Conservation (phyloP, 2,329 filamentous ascomycete genomes). For the Colletotrichum endophyticum region DNA sequence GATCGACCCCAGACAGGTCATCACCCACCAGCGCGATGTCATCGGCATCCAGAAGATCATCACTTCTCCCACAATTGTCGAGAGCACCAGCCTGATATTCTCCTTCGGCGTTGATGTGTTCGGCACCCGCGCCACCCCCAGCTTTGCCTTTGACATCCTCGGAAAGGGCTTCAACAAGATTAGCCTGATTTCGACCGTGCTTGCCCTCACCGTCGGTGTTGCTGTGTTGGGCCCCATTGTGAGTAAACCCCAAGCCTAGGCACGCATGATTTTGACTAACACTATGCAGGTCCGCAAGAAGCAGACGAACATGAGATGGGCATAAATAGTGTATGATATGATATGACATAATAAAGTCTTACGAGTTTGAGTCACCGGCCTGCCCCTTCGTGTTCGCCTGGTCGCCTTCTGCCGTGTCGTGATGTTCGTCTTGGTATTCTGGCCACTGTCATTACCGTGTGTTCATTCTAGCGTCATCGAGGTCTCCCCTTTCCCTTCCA, state of each 20-base stretch:
- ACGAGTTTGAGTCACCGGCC: neutral
- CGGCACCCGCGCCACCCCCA: slow-evolving; percentile 84
- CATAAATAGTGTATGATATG: slow-evolving; percentile 8
- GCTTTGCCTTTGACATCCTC: slow-evolving; percentile 87
- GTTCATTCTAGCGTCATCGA: neutral
- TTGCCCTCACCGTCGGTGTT: slow-evolving; percentile 79
- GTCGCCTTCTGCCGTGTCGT: neutral
- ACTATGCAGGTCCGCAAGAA: slow-evolving; percentile 60
- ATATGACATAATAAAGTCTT: slow-evolving; percentile 11
- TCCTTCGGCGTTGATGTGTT: slow-evolving; percentile 91
- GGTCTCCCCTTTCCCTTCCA: neutral
- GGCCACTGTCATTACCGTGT: neutral
- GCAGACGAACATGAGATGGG: slow-evolving; percentile 72
- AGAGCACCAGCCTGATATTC: slow-evolving; percentile 90
- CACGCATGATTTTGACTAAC: slow-evolving; percentile 34
- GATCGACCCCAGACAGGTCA: slow-evolving; percentile 79
- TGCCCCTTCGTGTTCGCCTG: neutral
- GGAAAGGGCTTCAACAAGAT: slow-evolving; percentile 94
- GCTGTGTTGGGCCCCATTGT: slow-evolving; percentile 84
- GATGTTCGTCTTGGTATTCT: neutral
- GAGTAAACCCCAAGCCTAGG: slow-evolving; percentile 39
- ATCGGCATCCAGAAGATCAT: slow-evolving; percentile 76
- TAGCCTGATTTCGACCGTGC: slow-evolving; percentile 82
- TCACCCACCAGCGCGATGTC: slow-evolving; percentile 85
- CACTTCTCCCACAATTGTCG: slow-evolving; percentile 78